Evolutionary conservation across 179 eudicot genomes (phyloP), one percentile per base, ranked within the genome.

Genomic region (Pouteria campechiana): DNA sequence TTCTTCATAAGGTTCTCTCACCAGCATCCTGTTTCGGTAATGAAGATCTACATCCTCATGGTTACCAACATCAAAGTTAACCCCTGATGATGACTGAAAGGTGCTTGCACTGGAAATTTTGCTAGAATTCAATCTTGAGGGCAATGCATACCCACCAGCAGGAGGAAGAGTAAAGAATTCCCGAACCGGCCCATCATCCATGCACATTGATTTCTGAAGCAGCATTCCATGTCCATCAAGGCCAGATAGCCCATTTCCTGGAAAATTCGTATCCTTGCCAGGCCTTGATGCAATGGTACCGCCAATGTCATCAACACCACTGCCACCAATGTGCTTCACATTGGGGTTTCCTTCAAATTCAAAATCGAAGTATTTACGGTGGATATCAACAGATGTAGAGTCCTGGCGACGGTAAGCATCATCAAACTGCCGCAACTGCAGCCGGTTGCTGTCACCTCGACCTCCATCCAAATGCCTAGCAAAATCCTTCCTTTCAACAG

Each of bases 381-480:
- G 55, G 41, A 16, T 7, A 18, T 46, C 60, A n/a, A 24, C 34
- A 13, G 41, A 16, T 2, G 43, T 50, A 14, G 50, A 56, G 37
- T 52, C 67, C 15, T 25, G 40, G 37, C 58, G 56, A 28, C 46
- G 41, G 14, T 53, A 51, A 17, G 14, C 25, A n/a, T 49, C 43
- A 27, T 38, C 54, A 43, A 21, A 18, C 1, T 44, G 48, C 15
- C 63, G 60, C 14, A 67, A 63, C 46, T 70, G 55, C 23, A 73
- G 59, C 37, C 44, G 41, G 24, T 62, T 12, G 23, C 44, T 45
- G 21, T 57, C 54, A 37, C 46, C 56, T 22, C 53, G 42, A 54
- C 25, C 53, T 37, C 29, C 56, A 14, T 28, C 48, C 37, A 39
- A 12, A 25, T 58, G 50, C 52, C 58, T 22, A 17, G 33, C 67